Percentiles rank a stretch among this genome's conserved stretches.
Conservation (phyloP, 306 rosid species). For the Cicer judaicum region DNA sequence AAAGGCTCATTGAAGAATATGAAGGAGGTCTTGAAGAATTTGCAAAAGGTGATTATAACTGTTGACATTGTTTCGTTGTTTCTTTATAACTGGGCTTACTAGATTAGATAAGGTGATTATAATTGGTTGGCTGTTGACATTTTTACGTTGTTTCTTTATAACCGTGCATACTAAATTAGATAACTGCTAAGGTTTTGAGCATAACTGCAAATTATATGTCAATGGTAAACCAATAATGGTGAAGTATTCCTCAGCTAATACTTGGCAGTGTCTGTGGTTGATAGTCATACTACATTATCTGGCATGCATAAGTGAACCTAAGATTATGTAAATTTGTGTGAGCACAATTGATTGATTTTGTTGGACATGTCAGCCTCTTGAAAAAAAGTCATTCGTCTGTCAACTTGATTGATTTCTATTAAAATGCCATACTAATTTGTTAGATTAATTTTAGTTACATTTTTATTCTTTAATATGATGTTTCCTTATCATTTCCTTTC, state of each 20-base stretch:
- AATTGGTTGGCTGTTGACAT: slow-evolving; percentile 27
- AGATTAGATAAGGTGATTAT: slow-evolving; percentile 52
- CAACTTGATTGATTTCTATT: slow-evolving; percentile 26
- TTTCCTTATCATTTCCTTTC: slow-evolving; percentile 40
- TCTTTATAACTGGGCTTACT: no score
- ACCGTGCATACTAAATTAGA: slow-evolving; percentile 15
- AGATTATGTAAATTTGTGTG: neutral
- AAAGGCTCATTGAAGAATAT: slow-evolving; percentile 62
- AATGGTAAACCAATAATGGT: slow-evolving; percentile 1
- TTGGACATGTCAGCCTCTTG: slow-evolving; percentile 26
- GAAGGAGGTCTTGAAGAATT: slow-evolving; percentile 92
- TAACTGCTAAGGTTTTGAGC: neutral
- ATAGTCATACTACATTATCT: slow-evolving; percentile 13
- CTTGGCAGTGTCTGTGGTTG: slow-evolving; percentile 24
- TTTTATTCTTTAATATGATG: slow-evolving; percentile 36
- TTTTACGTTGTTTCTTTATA: slow-evolving; percentile 33
- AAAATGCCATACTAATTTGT: slow-evolving; percentile 29
- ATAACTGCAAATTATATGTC: slow-evolving; percentile 1
- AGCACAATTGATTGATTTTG: slow-evolving; percentile 24
- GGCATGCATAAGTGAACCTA: slow-evolving; percentile 6
- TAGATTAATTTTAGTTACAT: slow-evolving; percentile 32
- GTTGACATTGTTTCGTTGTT: slow-evolving; percentile 30
- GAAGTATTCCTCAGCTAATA: slow-evolving; percentile 22
- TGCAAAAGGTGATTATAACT: slow-evolving; percentile 66
- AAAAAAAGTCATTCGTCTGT: slow-evolving; percentile 20